A percentile compares a stretch with the other conserved stretches of the same genome.
Evolutionary conservation across 768 basidiomycete species (phyloP).

Genomic region (Pulveroboletus frians): DNA sequence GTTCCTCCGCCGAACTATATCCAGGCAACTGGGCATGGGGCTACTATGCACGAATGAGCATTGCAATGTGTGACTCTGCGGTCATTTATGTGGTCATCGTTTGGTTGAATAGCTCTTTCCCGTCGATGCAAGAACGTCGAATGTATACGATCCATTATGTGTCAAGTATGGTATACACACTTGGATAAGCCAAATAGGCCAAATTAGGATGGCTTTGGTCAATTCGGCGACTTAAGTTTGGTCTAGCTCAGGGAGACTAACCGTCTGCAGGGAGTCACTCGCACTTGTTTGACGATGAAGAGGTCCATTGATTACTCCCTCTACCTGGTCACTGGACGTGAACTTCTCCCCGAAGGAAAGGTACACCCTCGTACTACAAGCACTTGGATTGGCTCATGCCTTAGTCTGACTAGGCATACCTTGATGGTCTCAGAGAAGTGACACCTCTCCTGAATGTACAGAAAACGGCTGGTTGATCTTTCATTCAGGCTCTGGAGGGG

Average conservation of each 20-base stretch:
- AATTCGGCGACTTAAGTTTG: too few relatives aligned
- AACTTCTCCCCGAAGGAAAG: slow-evolving; percentile 71
- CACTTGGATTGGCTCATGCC: not conserved
- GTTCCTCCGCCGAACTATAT: slow-evolving; percentile 23
- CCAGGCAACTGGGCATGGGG: slow-evolving; percentile 11
- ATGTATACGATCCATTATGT: too few relatives aligned
- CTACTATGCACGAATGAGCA: not conserved
- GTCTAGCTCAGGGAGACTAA: too few relatives aligned
- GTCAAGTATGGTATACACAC: too few relatives aligned
- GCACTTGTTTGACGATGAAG: not conserved
- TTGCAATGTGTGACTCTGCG: not conserved
- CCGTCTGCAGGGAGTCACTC: too few relatives aligned
- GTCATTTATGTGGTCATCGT: not conserved
- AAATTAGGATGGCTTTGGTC: too few relatives aligned
- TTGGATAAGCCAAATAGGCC: too few relatives aligned
- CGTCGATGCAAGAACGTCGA: not conserved
- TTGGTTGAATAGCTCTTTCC: not conserved
- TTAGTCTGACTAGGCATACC: slow-evolving; percentile 49
- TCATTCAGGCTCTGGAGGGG: slow-evolving; percentile 64
- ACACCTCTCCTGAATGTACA: not conserved
- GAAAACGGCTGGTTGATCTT: not conserved
- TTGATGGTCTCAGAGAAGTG: slow-evolving; percentile 72
- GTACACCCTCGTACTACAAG: slow-evolving; percentile 31
- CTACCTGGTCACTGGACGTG: slow-evolving; percentile 84
- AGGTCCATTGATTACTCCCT: slow-evolving; percentile 55